Evolutionary conservation across 805 yeast genomes (phyloP).

Genomic region (Cyberlindnera lachancei): DNA sequence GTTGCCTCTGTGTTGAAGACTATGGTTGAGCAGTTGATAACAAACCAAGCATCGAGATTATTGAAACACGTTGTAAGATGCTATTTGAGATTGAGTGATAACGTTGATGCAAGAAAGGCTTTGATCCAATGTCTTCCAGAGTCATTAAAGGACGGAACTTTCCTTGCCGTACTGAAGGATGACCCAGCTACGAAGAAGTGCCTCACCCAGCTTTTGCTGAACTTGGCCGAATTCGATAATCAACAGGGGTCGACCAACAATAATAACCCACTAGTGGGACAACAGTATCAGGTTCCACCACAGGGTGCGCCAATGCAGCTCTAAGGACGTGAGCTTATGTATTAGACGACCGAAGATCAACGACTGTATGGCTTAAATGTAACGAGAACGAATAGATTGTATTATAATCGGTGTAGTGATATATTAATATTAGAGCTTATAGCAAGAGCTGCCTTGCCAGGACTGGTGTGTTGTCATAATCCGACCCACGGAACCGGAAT

Average conservation of each 20-base stretch:
- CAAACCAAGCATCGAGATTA: conserved; percentile 72
- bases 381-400: no score
- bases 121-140: conserved; percentile 79
- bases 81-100: conserved; percentile 83
- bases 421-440: no score
- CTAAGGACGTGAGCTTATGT: no score
- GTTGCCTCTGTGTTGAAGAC: conserved; percentile 79
- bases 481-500: no score
- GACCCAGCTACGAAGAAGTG: conserved; percentile 86
- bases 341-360: no score
- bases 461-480: no score
- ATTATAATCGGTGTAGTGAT: no score
- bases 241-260: conserved; percentile 12
- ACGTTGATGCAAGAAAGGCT: conserved; percentile 83
- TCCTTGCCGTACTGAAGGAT: conserved; percentile 69
- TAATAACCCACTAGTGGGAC: conserved; percentile 2
- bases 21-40: conserved; percentile 83
- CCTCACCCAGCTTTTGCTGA: conserved; percentile 71
- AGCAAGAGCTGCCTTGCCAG: no score
- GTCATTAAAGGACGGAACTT: conserved; percentile 81
- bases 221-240: conserved; percentile 39
- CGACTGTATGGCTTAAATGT: no score
- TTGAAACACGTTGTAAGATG: conserved; percentile 93
- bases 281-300: conserved; percentile 3
- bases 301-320: no score